A percentile compares a stretch with the other conserved stretches of the same genome.
Evolutionary conservation across 306 rosid genomes (phyloP).

Genomic region (Cucumis melo): DNA sequence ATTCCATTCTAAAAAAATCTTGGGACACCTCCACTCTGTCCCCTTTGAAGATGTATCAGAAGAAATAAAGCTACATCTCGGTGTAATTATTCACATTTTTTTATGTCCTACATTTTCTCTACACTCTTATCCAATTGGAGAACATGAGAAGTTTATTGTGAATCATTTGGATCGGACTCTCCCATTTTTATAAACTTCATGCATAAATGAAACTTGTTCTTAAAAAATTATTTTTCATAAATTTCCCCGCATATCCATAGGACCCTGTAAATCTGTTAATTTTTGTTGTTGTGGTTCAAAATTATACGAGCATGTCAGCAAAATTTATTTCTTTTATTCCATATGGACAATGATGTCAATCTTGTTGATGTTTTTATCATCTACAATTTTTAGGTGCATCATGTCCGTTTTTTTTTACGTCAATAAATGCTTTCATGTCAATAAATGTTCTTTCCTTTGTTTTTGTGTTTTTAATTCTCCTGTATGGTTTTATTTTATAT

Average conservation of each 20-base stretch:
- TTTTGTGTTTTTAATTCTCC: neutral
- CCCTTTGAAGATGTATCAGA: neutral
- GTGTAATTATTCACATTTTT: neutral
- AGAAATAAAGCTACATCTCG: too few species aligned
- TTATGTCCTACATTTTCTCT: neutral
- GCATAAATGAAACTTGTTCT: neutral
- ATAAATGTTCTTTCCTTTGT: neutral
- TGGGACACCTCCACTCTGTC: neutral
- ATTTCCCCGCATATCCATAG: neutral
- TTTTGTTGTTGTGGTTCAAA: neutral
- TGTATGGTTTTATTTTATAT: neutral
- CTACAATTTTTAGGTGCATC: neutral
- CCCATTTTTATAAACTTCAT: neutral
- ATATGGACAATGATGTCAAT: neutral
- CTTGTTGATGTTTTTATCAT: neutral
- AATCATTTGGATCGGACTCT: neutral
- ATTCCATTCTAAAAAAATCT: too few species aligned
- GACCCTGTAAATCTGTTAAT: neutral
- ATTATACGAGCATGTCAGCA: neutral
- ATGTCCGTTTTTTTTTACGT: neutral
- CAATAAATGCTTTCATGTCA: neutral
- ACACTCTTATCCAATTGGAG: neutral
- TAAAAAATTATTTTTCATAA: neutral
- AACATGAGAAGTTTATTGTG: neutral
- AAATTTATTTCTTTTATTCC: neutral